Evolutionary conservation across 116 monocot species (phyloP).

Genomic region (Phalaenopsis hybrid): DNA sequence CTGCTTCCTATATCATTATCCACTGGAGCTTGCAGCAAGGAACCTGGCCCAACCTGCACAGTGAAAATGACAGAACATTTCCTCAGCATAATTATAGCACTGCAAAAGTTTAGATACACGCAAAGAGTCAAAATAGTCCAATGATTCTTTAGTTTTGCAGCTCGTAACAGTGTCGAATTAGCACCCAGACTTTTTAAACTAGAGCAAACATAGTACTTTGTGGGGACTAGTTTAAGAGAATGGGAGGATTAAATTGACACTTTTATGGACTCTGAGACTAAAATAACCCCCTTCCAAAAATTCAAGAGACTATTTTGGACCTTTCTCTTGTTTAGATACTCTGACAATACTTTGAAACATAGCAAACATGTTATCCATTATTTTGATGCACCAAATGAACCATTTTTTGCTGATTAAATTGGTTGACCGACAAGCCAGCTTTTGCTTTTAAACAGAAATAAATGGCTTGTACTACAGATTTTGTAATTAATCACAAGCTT

Average conservation of each 20-base stretch:
- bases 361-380: background rate
- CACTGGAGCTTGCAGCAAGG: slow-evolving; percentile 84
- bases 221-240: too few species aligned
- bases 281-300: too few species aligned
- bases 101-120: background rate
- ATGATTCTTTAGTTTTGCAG: too few species aligned
- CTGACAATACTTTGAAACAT: background rate
- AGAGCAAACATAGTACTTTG: too few species aligned
- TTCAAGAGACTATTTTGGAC: too few species aligned
- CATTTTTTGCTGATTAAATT: background rate
- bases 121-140: too few species aligned
- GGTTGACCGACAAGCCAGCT: background rate
- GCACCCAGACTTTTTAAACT: too few species aligned
- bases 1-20: slow-evolving; percentile 55
- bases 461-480: background rate
- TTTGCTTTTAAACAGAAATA: slow-evolving; percentile 3
- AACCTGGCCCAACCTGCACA: slow-evolving; percentile 73
- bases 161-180: too few species aligned
- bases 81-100: background rate
- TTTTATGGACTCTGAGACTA: too few species aligned
- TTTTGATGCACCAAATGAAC: slow-evolving; percentile 1
- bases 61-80: slow-evolving; percentile 10
- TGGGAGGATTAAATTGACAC: too few species aligned
- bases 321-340: background rate
- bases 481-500: background rate